Evolutionary conservation across 2,329 filamentous ascomycete species (phyloP), one percentile per base, ranked within the genome.

Genomic region (Zasmidium citrigriseum): DNA sequence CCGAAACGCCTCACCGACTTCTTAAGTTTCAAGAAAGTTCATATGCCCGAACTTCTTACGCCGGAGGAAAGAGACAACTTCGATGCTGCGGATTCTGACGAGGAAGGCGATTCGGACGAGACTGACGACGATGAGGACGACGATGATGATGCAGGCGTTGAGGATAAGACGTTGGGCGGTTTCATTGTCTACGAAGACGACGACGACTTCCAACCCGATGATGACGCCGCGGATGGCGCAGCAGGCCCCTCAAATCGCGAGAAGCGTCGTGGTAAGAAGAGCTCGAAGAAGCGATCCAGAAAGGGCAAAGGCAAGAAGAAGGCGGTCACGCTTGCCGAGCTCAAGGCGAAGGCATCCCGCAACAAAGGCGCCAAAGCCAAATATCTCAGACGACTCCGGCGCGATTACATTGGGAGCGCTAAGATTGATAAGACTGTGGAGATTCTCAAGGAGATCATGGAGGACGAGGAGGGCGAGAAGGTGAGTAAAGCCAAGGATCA

Each of bases 1-100:
- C 80, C 86, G 3, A 82, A 83, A 57, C 87, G 87, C 58, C 83
- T 92, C 62, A 92, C 93, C 57, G 89, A 90, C 60, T 88, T 88
- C 68, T 78, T 82, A 4, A 82, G 86, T 7, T 96, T 96, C 77
- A 87, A 86, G 67, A 86, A 86, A 65, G 85, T 89, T 1, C 83
- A 93, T 69, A 86, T 87, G 75, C 84, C 85, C 11, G 80, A 87
- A 52, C 69, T 76, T 14, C 66, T 77, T 12, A 68, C 77, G 4
- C 67, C 72, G 11, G 67, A 64, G 24, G 70, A 74, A 45, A 68
- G 68, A 2, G 70, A 71, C 7, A 60, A 46, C n/a, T 63, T 56
- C 5, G 61, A 65, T 34, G 65, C 62, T 75, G n/a, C 71, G 0
- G 78, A 79, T 1, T 72, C 75, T 46, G 70, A 73, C 10, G 72